Conservation (phyloP, 352 stramenopile genomes). For the Discostella stelligera region DNA sequence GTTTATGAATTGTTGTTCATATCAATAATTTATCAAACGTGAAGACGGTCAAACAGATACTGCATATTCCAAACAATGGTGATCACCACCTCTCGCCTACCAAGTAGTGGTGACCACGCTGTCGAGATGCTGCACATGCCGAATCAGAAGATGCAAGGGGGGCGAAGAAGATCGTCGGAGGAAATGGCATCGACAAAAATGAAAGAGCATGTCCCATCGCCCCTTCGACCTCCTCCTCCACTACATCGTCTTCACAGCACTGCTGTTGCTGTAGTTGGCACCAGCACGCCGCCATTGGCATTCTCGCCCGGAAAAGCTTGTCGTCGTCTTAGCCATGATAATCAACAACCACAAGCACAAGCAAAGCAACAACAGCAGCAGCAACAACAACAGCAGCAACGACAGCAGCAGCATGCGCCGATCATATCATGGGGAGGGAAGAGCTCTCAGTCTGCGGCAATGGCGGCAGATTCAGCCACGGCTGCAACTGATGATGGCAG, state of each 20-base stretch:
- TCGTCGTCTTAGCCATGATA: neutral
- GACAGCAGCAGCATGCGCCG: neutral
- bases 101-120: constrained; percentile 1
- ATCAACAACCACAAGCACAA: neutral
- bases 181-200: neutral
- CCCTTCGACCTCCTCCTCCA: neutral
- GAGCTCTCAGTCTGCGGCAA: neutral
- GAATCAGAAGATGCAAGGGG: neutral
- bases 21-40: neutral
- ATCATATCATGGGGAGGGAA: neutral
- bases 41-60: neutral
- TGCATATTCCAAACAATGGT: constrained; percentile 12
- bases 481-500: neutral
- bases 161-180: neutral
- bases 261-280: neutral
- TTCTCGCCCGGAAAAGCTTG: neutral
- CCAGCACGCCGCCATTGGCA: neutral
- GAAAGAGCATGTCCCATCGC: neutral
- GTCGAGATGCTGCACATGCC: constrained; percentile 19
- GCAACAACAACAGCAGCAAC: neutral
- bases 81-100: constrained; percentile 13
- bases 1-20: neutral
- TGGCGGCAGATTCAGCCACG: neutral
- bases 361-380: neutral
- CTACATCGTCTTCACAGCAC: neutral